Percentiles rank a stretch among this genome's conserved stretches.
Evolutionary conservation across 108 stramenopile species (phyloP).

Genomic region (Nitzschia sp.): DNA sequence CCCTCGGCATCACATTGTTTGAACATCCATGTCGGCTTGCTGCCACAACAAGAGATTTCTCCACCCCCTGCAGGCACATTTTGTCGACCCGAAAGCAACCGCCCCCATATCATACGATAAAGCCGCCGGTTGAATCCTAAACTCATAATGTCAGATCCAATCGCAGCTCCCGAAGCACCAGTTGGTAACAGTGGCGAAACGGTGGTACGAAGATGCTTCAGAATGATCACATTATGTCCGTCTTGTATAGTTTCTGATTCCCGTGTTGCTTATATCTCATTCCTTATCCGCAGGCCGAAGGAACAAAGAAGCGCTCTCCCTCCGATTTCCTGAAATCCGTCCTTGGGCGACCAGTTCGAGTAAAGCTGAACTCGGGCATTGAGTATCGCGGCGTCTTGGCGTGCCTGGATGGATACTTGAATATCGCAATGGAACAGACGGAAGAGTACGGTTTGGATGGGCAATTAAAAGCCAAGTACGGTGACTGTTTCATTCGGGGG

Average conservation of each 20-base stretch:
- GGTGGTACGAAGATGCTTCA: slow-evolving; percentile 6
- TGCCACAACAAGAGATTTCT: no score
- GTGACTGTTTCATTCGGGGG: slow-evolving; percentile 99
- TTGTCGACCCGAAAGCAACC: no score
- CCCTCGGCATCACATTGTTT: no score
- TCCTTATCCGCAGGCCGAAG: not conserved
- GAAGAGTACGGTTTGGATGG: slow-evolving; percentile 97
- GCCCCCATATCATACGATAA: no score
- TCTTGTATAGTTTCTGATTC: no score
- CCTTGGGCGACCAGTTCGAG: slow-evolving; percentile 91
- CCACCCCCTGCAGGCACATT: no score
- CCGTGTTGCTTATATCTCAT: no score
- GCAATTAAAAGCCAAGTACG: slow-evolving; percentile 96
- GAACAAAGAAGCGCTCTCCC: slow-evolving; percentile 73
- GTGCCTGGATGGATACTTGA: slow-evolving; percentile 99
- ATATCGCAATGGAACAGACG: slow-evolving; percentile 99
- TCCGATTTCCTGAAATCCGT: slow-evolving; percentile 90
- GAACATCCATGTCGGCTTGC: no score
- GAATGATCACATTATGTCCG: no score
- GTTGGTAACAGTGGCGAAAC: not conserved
- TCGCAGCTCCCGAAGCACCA: not conserved
- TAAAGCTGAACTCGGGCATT: slow-evolving; percentile 96
- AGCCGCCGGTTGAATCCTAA: no score
- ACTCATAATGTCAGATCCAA: slow-evolving; percentile 12
- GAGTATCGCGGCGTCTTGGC: slow-evolving; percentile 97